A percentile compares a stretch with the other conserved stretches of the same genome.
These are phyloP conservation scores for Furcasterigmium furcatum DNA, from an alignment of 2,329 filamentous ascomycete genomes.

Conservation along the genomic window DNA sequence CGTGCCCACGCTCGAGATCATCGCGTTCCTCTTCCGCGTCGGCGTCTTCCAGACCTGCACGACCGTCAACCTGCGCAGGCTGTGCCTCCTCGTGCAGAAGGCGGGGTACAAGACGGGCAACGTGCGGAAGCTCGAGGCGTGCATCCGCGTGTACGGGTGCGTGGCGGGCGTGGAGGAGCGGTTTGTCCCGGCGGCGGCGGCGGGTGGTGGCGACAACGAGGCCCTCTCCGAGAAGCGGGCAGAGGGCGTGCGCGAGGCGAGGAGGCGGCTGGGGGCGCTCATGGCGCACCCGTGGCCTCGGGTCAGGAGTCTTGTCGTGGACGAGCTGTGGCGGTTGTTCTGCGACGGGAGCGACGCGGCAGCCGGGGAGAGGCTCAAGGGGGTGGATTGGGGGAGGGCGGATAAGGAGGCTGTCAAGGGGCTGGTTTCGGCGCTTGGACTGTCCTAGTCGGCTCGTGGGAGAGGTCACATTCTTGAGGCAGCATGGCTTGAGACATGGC, in stretches of 20 bases:
- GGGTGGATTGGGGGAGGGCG: slow-evolving; percentile 57
- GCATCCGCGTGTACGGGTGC: slow-evolving; percentile 74
- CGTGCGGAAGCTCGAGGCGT: slow-evolving; percentile 76
- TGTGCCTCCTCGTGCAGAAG: slow-evolving; percentile 73
- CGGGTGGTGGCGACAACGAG: slow-evolving; percentile 9
- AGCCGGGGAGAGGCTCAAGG: slow-evolving; percentile 34
- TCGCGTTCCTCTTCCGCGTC: slow-evolving; percentile 73
- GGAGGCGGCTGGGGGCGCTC: slow-evolving; percentile 69
- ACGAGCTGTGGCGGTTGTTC: slow-evolving; percentile 54
- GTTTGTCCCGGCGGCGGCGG: not conserved
- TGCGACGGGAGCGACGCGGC: slow-evolving; percentile 20
- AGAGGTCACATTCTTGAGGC: not conserved
- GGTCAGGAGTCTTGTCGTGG: slow-evolving; percentile 58
- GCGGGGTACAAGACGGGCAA: slow-evolving; percentile 81
- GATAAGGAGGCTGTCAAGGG: slow-evolving; percentile 40
- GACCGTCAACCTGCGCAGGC: slow-evolving; percentile 41
- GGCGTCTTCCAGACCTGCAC: slow-evolving; percentile 40
- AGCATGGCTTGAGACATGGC: not conserved
- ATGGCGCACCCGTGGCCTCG: slow-evolving; percentile 80
- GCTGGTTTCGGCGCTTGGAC: slow-evolving; percentile 38
- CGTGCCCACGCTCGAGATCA: slow-evolving; percentile 72
- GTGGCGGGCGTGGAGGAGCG: slow-evolving; percentile 44
- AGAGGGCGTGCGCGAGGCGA: slow-evolving; percentile 48
- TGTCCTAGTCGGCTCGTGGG: slow-evolving; percentile 20
- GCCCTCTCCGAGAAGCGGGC: slow-evolving; percentile 25